These are phyloP conservation scores for Pichia phayaonensis DNA, from an alignment of 805 yeast species.

Conservation along the genomic window DNA sequence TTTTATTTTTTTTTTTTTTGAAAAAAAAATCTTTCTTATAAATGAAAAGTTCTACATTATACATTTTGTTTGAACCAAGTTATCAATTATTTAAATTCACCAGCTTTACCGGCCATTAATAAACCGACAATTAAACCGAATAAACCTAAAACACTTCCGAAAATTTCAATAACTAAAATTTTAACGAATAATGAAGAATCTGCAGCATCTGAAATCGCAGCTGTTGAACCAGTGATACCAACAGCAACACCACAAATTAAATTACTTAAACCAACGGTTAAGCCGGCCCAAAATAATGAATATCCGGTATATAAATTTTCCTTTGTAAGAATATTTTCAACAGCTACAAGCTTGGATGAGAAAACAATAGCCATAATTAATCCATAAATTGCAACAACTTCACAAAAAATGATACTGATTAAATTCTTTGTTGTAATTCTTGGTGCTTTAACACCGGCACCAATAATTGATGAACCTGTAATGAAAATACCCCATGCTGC, in stretches of 20 bases:
- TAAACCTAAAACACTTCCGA: slow-evolving; percentile 92
- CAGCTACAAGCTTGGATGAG: slow-evolving; percentile 74
- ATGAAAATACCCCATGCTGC: slow-evolving; percentile 99
- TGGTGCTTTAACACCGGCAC: slow-evolving; percentile 98
- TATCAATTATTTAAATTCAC: slow-evolving; percentile 60
- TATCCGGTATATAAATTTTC: slow-evolving; percentile 91
- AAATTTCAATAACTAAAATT: slow-evolving; percentile 93
- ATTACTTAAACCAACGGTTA: slow-evolving; percentile 90
- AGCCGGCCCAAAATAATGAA: slow-evolving; percentile 95
- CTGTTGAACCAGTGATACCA: slow-evolving; percentile 97
- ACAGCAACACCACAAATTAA: slow-evolving; percentile 96
- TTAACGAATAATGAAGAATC: slow-evolving; percentile 92
- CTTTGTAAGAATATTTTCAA: slow-evolving; percentile 62
- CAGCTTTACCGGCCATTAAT: slow-evolving; percentile 94
- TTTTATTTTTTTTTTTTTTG: not conserved
- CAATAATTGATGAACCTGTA: slow-evolving; percentile 89
- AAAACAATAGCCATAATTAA: slow-evolving; percentile 96
- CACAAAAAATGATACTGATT: slow-evolving; percentile 96
- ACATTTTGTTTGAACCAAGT: not conserved
- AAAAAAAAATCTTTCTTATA: not conserved
- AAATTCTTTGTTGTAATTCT: slow-evolving; percentile 95
- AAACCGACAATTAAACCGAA: slow-evolving; percentile 95
- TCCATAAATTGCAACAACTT: slow-evolving; percentile 98
- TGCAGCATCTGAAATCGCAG: slow-evolving; percentile 96
- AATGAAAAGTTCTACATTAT: not conserved